Evolutionary conservation across 306 rosid species (phyloP), one percentile per base, ranked within the genome.

Genomic region (Echinosophora koreensis): DNA sequence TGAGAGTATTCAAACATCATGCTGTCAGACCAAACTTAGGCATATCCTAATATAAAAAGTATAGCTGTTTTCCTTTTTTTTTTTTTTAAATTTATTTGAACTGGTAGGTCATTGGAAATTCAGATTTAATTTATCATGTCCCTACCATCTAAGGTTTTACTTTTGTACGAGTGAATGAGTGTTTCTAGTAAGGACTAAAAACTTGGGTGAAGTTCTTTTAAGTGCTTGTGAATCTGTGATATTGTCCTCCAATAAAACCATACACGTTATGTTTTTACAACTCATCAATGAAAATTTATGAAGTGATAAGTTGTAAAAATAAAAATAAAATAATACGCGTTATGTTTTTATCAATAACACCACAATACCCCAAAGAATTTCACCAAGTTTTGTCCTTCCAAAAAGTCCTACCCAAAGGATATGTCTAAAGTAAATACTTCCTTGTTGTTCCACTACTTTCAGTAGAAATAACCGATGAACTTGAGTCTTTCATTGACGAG

Each of bases 401-500:
- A 13, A 0, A 51, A 9, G 41, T 39, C 76, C 32, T 69, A 22
- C 69, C 17, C 14, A 65, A 35, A 28, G 12, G 62, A 22, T 22
- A 3, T 69, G 76, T 77, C 39, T 39, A 44, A 54, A 28, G 17
- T 65, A 38, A 4, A 66, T 66, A 16, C 59, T 49, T 77, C 28
- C 12, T 22, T 74, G 10, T 32, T 32, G 37, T 8, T 28, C 16
- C 49, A 8, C 49, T 38, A 10, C 65, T 47, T 62, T 18, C 64
- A 2, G 61, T 37, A 30, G 30, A 28, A 73, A 50, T 65, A 60
- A 35, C 16, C 60, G 67, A 22, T 22, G 22, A 22, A 22, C 22
- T 22, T 22, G 22, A 22, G 22, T 22, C 27, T 44, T 61, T 54
- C 30, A 10, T 56, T 84, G 70, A 89, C 81, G 61, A 61, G 18